These are phyloP conservation scores for Fusarium algeriense DNA, from an alignment of 2,329 filamentous ascomycete species.

Conservation along the genomic window DNA sequence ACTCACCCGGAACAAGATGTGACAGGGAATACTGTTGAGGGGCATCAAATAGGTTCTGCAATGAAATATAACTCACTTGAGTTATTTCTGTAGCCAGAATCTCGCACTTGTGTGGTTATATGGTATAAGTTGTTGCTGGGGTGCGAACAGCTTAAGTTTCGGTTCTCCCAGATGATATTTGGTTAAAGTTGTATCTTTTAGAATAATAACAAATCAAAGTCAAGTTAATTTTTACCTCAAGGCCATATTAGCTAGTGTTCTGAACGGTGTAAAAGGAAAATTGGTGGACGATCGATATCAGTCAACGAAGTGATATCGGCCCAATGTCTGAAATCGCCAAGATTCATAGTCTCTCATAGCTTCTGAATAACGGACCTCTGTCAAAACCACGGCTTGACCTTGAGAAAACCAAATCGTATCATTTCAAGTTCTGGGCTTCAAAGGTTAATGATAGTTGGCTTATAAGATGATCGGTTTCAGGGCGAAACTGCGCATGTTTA, in stretches of 20 bases:
- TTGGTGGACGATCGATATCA: rapidly evolving
- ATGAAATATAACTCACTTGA: too few species aligned
- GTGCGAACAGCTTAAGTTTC: neutral
- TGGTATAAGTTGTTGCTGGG: neutral
- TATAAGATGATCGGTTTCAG: neutral
- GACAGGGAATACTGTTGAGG: neutral
- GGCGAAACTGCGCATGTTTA: rapidly evolving
- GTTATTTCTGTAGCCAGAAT: too few species aligned
- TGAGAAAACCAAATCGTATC: neutral
- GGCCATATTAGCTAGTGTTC: too few species aligned
- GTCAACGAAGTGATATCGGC: rapidly evolving
- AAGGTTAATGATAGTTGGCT: neutral
- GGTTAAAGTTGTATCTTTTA: too few species aligned
- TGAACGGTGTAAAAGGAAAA: neutral
- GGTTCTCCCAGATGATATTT: neutral
- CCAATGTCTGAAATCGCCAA: too few species aligned
- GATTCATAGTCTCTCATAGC: too few species aligned
- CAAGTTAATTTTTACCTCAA: neutral
- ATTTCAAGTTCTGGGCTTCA: neutral
- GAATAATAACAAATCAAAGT: rapidly evolving
- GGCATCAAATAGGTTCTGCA: rapidly evolving
- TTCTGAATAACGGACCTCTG: rapidly evolving
- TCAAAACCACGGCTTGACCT: neutral
- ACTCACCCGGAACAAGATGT: neutral
- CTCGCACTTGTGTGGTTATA: neutral